phyloP scores from a whole-genome alignment of 2,329 filamentous ascomycete species.

The Arthrinium puccinioides region DNA sequence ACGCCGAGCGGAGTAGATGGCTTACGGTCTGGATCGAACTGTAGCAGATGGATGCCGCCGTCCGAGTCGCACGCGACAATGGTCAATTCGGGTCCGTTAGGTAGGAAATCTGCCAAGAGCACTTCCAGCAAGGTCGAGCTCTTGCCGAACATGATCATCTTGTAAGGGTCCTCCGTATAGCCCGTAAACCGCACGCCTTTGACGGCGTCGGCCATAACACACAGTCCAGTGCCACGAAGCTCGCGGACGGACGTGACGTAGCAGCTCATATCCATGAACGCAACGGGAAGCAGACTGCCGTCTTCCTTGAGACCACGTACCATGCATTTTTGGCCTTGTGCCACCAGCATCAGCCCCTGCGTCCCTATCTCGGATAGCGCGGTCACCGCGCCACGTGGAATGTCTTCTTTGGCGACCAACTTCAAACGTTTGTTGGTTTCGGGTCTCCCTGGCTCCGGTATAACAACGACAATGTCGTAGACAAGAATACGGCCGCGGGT shows the following conservation, averaged over 20 bases:
- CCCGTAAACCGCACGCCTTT: slow-evolving; percentile 96
- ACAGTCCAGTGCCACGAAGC: slow-evolving; percentile 75
- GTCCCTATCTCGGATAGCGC: slow-evolving; percentile 77
- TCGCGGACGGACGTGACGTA: slow-evolving; percentile 84
- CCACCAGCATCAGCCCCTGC: slow-evolving; percentile 80
- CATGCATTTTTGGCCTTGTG: slow-evolving; percentile 96
- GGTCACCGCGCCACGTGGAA: slow-evolving; percentile 85
- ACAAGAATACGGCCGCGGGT: slow-evolving; percentile 81
- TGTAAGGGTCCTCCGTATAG: slow-evolving; percentile 95
- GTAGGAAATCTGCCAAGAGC: slow-evolving; percentile 78
- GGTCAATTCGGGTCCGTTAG: slow-evolving; percentile 74
- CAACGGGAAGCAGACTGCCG: slow-evolving; percentile 82
- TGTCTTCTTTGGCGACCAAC: slow-evolving; percentile 80
- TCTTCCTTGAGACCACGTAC: slow-evolving; percentile 94
- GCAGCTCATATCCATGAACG: slow-evolving; percentile 96
- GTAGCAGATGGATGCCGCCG: slow-evolving; percentile 78
- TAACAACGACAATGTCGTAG: slow-evolving; percentile 85
- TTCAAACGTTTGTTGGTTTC: slow-evolving; percentile 84
- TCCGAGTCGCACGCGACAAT: slow-evolving; percentile 80
- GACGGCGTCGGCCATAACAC: slow-evolving; percentile 80
- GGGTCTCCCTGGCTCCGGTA: slow-evolving; percentile 76
- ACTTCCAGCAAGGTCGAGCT: slow-evolving; percentile 72
- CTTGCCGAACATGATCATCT: slow-evolving; percentile 88
- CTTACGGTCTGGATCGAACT: slow-evolving; percentile 92
- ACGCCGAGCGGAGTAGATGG: too few relatives aligned